phyloP scores from a whole-genome alignment of 129 eudicot genomes.

The Sambucus nigra region DNA sequence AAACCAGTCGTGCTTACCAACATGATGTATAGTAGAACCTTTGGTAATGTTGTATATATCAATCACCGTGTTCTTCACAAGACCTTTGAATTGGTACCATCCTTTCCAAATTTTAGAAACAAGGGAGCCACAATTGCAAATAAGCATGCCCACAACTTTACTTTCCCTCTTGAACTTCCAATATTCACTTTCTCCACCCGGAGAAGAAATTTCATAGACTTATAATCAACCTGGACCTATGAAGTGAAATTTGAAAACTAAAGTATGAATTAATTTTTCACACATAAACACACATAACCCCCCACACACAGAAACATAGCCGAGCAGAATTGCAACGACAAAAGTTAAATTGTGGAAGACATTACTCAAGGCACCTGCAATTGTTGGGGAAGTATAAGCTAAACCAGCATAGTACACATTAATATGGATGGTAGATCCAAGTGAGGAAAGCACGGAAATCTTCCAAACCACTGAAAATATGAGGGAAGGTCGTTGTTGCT shows the following conservation, averaged over 20 bases:
- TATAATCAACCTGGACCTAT: not conserved
- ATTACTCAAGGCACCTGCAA: slow-evolving; percentile 18
- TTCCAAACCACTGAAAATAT: slow-evolving; percentile 8
- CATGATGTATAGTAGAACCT: not conserved
- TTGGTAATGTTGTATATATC: not conserved
- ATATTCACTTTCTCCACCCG: slow-evolving; percentile 22
- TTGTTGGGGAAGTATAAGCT: slow-evolving; percentile 17
- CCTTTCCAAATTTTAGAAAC: slow-evolving; percentile 18
- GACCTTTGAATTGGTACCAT: slow-evolving; percentile 11
- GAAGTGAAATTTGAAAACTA: not conserved
- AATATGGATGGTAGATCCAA: slow-evolving; percentile 18
- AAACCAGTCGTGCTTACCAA: slow-evolving; percentile 19
- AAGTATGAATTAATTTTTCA: not conserved
- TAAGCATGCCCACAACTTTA: slow-evolving; percentile 14
- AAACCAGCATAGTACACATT: slow-evolving; percentile 15
- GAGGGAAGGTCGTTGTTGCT: slow-evolving; percentile 11
- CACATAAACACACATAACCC: too few relatives aligned
- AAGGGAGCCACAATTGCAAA: slow-evolving; percentile 18
- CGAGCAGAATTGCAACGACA: slow-evolving; percentile 8
- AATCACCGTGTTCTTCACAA: slow-evolving; percentile 14
- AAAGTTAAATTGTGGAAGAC: slow-evolving; percentile 16
- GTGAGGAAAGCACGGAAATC: slow-evolving; percentile 13
- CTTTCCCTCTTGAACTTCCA: slow-evolving; percentile 14
- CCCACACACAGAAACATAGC: too few relatives aligned
- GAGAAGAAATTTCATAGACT: not conserved